Evolutionary conservation across 306 rosid genomes (phyloP).

Genomic region (Castanea mollissima): DNA sequence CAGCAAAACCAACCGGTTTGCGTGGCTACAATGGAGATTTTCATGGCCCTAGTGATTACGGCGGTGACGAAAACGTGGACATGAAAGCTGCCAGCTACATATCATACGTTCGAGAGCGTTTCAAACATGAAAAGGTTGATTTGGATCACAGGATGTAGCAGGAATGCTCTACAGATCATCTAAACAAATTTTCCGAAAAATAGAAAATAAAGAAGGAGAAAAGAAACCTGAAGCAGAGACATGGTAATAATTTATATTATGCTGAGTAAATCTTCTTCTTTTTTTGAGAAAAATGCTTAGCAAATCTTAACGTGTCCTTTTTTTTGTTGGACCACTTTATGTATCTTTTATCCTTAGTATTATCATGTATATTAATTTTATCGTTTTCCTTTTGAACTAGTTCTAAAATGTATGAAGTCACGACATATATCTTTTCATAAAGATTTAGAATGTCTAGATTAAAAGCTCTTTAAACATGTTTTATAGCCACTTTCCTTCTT

Average conservation of each 20-base stretch:
- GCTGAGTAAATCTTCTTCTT: not conserved
- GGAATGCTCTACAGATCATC: not conserved
- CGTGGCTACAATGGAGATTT: not conserved
- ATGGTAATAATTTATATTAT: not conserved
- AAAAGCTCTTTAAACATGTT: too few species aligned
- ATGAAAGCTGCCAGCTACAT: constrained; percentile 22
- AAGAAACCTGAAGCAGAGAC: not conserved
- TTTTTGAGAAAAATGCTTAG: too few species aligned
- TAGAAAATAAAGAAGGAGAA: not conserved
- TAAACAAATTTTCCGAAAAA: not conserved
- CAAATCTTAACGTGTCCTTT: not conserved
- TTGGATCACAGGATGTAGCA: not conserved
- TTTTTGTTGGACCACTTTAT: not conserved
- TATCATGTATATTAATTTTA: not conserved
- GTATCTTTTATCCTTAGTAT: not conserved
- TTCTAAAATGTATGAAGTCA: not conserved
- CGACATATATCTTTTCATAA: too few species aligned
- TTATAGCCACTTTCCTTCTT: too few species aligned
- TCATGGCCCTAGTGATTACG: not conserved
- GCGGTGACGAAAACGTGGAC: constrained; percentile 29
- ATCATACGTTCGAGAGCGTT: constrained; percentile 27
- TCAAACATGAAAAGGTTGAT: constrained; percentile 15
- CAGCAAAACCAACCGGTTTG: not conserved
- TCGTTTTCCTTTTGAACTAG: not conserved
- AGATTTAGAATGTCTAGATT: too few species aligned